Conservation (phyloP, 306 rosid species). For the Canavalia gladiata region DNA sequence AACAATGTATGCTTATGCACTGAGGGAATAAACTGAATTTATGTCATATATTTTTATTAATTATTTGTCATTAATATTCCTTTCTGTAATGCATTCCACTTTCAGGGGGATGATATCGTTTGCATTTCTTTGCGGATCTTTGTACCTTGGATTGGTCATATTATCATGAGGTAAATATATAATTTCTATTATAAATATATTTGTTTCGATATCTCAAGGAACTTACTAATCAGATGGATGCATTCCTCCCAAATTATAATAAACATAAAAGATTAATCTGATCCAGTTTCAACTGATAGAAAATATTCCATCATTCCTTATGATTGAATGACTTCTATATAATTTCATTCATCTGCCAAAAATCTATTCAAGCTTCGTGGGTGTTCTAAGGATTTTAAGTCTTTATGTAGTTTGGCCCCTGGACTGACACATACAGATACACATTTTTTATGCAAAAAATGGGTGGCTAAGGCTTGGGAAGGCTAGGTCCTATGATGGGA, state of each 20-base stretch:
- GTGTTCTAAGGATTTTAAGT: background rate
- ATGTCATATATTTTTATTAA: background rate
- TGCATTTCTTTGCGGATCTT: conserved; percentile 55
- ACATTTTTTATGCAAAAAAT: background rate
- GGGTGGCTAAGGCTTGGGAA: background rate
- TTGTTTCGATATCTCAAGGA: conserved; percentile 13
- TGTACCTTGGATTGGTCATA: conserved; percentile 69
- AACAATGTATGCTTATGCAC: background rate
- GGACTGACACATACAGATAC: background rate
- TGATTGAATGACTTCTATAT: background rate
- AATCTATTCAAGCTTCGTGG: background rate
- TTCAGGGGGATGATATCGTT: conserved; percentile 66
- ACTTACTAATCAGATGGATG: conserved; percentile 5
- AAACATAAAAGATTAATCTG: conserved; percentile 14
- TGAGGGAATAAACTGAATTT: conserved; percentile 4
- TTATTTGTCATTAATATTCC: conserved; percentile 13
- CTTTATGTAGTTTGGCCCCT: background rate
- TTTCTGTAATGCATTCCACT: conserved; percentile 40
- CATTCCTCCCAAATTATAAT: background rate
- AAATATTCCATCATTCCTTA: background rate
- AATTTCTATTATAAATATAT: background rate
- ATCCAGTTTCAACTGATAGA: background rate
- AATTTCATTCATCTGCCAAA: background rate
- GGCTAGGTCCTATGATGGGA: no score
- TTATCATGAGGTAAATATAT: conserved; percentile 61